These are phyloP conservation scores for Arthromyces matolae DNA, from an alignment of 768 basidiomycete genomes.

Conservation along the genomic window DNA sequence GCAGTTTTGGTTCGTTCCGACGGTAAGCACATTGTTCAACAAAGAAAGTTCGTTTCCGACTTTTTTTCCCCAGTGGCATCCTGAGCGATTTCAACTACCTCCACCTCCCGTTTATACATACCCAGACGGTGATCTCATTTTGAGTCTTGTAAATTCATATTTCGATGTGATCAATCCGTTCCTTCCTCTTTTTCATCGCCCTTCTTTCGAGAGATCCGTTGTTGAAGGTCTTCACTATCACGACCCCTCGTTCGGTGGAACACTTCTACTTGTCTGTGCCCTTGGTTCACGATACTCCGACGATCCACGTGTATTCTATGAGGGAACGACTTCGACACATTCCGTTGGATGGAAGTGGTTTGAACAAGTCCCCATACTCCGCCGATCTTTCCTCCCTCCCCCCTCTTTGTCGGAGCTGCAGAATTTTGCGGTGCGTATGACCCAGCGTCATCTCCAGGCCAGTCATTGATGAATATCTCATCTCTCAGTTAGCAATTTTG, in stretches of 20 bases:
- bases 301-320: constrained; percentile 57
- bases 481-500: constrained; percentile 40
- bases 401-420: constrained; percentile 74
- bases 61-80: constrained; percentile 30
- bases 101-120: constrained; percentile 34
- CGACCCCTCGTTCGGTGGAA: constrained; percentile 47
- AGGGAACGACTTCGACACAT: constrained; percentile 37
- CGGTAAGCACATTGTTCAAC: constrained; percentile 4
- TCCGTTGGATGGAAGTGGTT: constrained; percentile 66
- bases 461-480: neutral
- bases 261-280: constrained; percentile 64
- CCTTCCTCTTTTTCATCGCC: constrained; percentile 69
- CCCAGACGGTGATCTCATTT: constrained; percentile 52
- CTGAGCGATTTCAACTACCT: constrained; percentile 19
- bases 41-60: neutral
- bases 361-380: constrained; percentile 59
- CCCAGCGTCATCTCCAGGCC: constrained; percentile 15
- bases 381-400: constrained; percentile 53
- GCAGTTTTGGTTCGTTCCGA: constrained; percentile 44
- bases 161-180: constrained; percentile 55
- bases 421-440: constrained; percentile 48
- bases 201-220: constrained; percentile 57
- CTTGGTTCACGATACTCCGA: constrained; percentile 56
- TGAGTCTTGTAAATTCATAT: constrained; percentile 57
- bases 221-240: constrained; percentile 44